A percentile compares a stretch with the other conserved stretches of the same genome.
These are phyloP conservation scores for Aspergillus jensenii DNA, from an alignment of 2,329 filamentous ascomycete species.

Conservation along the genomic window DNA sequence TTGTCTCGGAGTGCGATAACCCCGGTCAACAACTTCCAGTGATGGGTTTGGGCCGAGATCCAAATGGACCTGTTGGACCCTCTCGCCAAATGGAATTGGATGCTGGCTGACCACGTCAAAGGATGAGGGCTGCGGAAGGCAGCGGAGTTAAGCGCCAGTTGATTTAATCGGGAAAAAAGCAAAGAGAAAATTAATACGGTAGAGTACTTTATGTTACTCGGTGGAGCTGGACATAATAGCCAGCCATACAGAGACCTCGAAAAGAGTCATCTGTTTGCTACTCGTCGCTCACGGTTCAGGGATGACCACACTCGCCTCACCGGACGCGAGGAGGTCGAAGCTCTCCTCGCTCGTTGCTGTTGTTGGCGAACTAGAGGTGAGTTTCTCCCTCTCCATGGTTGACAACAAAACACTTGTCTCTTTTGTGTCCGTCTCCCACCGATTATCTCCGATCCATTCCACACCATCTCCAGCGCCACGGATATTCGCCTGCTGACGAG, in stretches of 20 bases:
- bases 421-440: conserved; percentile 23
- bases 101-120: background rate
- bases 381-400: conserved; percentile 12
- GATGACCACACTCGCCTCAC: conserved; percentile 45
- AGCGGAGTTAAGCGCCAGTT: conserved; percentile 1
- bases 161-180: conserved; percentile 2
- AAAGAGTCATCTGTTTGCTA: conserved; percentile 14
- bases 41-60: background rate
- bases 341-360: conserved; percentile 49
- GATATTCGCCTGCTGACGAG: conserved; percentile 26
- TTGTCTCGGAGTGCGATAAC: conserved; percentile 10
- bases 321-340: conserved; percentile 46
- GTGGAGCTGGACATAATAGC: background rate
- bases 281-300: conserved; percentile 16
- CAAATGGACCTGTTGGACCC: background rate
- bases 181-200: conserved; percentile 10
- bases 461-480: conserved; percentile 39
- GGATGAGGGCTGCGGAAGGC: background rate
- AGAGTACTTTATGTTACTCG: conserved; percentile 8
- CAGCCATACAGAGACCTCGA: conserved; percentile 8
- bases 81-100: background rate
- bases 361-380: conserved; percentile 34
- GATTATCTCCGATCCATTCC: conserved; percentile 43
- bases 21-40: conserved; percentile 9
- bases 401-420: conserved; percentile 3